Conservation (phyloP, 1,284 basidiomycete species). For the Trametes polyzona region DNA sequence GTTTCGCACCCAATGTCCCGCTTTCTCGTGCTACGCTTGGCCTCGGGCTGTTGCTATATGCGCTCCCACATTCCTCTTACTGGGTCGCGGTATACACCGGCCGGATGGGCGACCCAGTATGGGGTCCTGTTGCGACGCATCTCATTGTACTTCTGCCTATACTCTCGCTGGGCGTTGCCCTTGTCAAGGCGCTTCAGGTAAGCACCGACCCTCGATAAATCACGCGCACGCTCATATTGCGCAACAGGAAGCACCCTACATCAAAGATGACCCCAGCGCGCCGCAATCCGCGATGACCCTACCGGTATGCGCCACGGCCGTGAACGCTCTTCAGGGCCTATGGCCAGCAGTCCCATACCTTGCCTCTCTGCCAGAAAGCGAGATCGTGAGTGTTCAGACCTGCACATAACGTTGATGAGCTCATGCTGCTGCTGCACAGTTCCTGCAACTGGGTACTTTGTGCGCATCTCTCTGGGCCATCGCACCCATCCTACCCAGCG, state of each 20-base stretch:
- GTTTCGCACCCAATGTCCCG: slow-evolving; percentile 40
- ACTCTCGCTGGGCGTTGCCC: slow-evolving; percentile 48
- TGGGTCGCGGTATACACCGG: slow-evolving; percentile 63
- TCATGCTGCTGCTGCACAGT: slow-evolving; percentile 11
- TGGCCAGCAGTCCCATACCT: slow-evolving; percentile 32
- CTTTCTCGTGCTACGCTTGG: slow-evolving; percentile 39
- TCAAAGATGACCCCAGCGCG: slow-evolving; percentile 16
- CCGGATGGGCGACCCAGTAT: slow-evolving; percentile 51
- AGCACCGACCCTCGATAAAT: slow-evolving; percentile 18
- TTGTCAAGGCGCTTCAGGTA: slow-evolving; percentile 50
- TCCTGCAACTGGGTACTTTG: slow-evolving; percentile 21
- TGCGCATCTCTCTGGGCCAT: slow-evolving; percentile 23
- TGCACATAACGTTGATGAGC: background rate
- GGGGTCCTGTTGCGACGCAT: slow-evolving; percentile 65
- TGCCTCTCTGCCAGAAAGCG: slow-evolving; percentile 14
- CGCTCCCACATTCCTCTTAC: slow-evolving; percentile 64
- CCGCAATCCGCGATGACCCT: slow-evolving; percentile 34
- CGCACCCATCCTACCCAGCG: slow-evolving; percentile 19
- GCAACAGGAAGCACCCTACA: slow-evolving; percentile 21
- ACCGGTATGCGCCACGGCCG: slow-evolving; percentile 35
- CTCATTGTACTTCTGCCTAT: slow-evolving; percentile 57
- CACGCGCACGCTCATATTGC: background rate
- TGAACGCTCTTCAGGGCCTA: slow-evolving; percentile 34
- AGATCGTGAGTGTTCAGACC: slow-evolving; percentile 26
- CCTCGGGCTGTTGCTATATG: slow-evolving; percentile 50